These are phyloP conservation scores for Lyophyllum semitale DNA, from an alignment of 768 basidiomycete genomes.

Conservation along the genomic window DNA sequence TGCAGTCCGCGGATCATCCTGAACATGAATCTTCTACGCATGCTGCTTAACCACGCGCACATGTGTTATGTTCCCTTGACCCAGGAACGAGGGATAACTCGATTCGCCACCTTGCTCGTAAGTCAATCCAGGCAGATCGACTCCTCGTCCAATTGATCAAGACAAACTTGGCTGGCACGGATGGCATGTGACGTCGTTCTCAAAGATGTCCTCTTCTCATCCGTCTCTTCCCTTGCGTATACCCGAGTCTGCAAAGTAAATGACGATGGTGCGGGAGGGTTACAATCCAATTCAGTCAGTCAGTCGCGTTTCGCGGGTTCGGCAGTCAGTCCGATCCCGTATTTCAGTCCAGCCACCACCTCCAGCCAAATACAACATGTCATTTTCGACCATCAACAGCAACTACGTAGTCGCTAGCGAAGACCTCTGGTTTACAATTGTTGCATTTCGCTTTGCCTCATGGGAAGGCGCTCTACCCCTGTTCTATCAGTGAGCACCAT, in stretches of 20 bases:
- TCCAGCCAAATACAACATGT: neutral
- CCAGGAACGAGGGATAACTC: neutral
- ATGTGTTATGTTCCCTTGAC: slow-evolving; percentile 13
- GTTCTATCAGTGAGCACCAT: slow-evolving; percentile 1
- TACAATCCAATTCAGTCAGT: no score
- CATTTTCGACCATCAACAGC: neutral
- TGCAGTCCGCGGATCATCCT: slow-evolving; percentile 23
- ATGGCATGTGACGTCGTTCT: neutral
- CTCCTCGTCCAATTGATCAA: no score
- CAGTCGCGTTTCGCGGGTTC: neutral
- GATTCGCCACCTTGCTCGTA: neutral
- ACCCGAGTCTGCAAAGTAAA: no score
- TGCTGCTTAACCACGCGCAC: slow-evolving; percentile 9
- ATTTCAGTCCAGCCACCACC: neutral
- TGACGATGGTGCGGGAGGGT: no score
- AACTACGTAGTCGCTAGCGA: neutral
- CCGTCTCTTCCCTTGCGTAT: no score
- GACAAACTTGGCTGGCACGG: neutral
- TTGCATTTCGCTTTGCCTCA: neutral
- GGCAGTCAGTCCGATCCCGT: neutral
- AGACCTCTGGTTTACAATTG: neutral
- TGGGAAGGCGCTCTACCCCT: slow-evolving; percentile 6
- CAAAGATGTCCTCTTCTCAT: no score
- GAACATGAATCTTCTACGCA: slow-evolving; percentile 6
- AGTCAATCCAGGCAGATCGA: neutral